Evolutionary conservation across 192 early-diverging fungal species (phyloP).

Genomic region (Coemansia javaensis): DNA sequence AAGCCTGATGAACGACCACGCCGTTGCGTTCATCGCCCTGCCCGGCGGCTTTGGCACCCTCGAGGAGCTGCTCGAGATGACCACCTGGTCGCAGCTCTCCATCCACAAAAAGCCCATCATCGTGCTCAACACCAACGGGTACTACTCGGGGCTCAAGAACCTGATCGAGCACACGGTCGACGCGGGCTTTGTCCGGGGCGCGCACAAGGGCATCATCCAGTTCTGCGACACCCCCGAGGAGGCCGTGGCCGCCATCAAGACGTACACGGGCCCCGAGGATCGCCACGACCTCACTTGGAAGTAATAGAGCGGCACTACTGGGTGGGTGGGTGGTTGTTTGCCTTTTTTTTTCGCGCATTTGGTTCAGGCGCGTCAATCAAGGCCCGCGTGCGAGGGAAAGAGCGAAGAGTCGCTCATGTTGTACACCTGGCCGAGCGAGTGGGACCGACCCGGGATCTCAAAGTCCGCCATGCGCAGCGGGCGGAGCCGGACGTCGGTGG

Average conservation of each 20-base stretch:
- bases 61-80: conserved; percentile 81
- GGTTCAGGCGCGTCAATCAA: conserved; percentile 4
- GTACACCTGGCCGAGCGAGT: conserved; percentile 38
- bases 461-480: conserved; percentile 32
- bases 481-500: conserved; percentile 16
- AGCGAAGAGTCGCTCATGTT: conserved; percentile 29
- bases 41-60: conserved; percentile 87
- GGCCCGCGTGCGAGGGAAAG: conserved; percentile 6
- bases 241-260: conserved; percentile 52
- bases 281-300: conserved; percentile 38
- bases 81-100: conserved; percentile 72
- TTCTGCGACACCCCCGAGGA: conserved; percentile 59
- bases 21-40: conserved; percentile 72
- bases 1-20: conserved; percentile 60
- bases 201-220: conserved; percentile 52
- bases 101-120: conserved; percentile 81
- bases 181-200: conserved; percentile 60
- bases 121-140: conserved; percentile 72
- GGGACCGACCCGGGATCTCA: conserved; percentile 19
- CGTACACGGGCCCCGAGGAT: conserved; percentile 45
- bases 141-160: conserved; percentile 62
- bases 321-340: too few species aligned
- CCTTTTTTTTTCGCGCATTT: neutral
- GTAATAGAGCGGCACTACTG: neutral
- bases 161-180: conserved; percentile 60